Conservation (phyloP, 257 asterid species). For the Przewalskia tangutica region DNA sequence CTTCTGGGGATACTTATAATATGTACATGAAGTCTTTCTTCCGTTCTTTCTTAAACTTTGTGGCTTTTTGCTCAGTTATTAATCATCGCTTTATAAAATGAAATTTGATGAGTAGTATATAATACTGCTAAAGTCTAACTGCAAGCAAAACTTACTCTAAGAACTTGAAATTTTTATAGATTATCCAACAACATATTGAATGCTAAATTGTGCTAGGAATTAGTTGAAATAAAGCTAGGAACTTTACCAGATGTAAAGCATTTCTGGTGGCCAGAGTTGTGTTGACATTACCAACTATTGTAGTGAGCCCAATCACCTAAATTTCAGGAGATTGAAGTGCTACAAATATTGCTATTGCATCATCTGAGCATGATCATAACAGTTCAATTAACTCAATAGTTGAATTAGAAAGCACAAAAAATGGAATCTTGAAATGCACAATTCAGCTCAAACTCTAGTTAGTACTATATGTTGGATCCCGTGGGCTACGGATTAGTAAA, state of each 20-base stretch:
- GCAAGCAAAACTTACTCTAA: background rate
- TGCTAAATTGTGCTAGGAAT: background rate
- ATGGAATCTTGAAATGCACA: no score
- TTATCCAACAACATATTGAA: background rate
- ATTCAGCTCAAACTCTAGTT: no score
- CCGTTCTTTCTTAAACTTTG: no score
- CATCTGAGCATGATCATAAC: no score
- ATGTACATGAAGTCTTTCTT: no score
- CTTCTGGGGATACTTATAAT: no score
- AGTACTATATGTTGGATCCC: no score
- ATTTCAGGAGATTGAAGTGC: slow-evolving; percentile 92
- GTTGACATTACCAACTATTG: slow-evolving; percentile 81
- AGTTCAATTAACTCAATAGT: no score
- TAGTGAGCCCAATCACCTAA: slow-evolving; percentile 83
- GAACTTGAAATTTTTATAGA: background rate
- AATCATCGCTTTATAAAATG: background rate
- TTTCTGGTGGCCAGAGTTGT: slow-evolving; percentile 93
- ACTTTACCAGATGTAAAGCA: slow-evolving; percentile 74
- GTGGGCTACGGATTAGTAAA: no score
- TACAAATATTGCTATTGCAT: slow-evolving; percentile 84
- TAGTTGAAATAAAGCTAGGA: background rate
- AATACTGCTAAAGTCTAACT: background rate
- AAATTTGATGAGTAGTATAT: background rate
- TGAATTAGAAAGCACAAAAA: no score
- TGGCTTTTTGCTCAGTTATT: background rate